Base-by-base conservation (phyloP, 1,284 basidiomycete genomes). In the Boletus coffeatus region DNA sequence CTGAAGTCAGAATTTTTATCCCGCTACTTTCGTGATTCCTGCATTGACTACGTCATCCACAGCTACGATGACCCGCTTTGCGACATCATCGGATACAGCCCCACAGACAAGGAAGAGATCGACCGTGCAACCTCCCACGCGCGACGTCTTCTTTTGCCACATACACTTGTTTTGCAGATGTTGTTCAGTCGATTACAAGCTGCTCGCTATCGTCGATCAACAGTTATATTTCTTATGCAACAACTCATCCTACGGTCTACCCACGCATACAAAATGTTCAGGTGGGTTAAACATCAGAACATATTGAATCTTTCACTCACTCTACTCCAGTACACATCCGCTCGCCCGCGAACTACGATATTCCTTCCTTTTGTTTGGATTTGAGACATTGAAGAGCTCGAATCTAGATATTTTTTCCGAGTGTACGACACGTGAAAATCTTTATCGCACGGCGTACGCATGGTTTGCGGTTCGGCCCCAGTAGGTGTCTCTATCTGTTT, bases 131-230 rank as follows among this genome's bases (percentile, higher is more conserved):
- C 83, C 52, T 81, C 81, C 34, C 82, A 86, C 66, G 94, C 94
- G 1, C 84, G 86, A 53, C 85, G 92, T 36, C 77, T 95, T 10
- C 82, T 97, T 8, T 81, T 83, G 5, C 94, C 96, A 0, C 97
- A 98, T 76, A 81, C 86, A 0, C 82, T 96, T 10, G 82, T 99
- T 34, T 74, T 98, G 57, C 89, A 96, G 67, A 90, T 98, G 78
- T 77, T 99, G n/a, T 87, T 93, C 62, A 98, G 94, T 74, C 87
- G 96, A 43, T 84, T 97, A 71, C 95, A 98, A 78, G 93, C 96
- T 32, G 93, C 96, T 63, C 87, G 95, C 64, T 97, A 98, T 77
- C 84, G 91, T 50, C 85, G 90, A 64, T 87, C 90, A 1, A 89
- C 88, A 3, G 85, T 98, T 63, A 94, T 98, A 82, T 83, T 92